Evolutionary conservation across 768 basidiomycete genomes (phyloP).

Genomic region (Cystobasidium onofrii): DNA sequence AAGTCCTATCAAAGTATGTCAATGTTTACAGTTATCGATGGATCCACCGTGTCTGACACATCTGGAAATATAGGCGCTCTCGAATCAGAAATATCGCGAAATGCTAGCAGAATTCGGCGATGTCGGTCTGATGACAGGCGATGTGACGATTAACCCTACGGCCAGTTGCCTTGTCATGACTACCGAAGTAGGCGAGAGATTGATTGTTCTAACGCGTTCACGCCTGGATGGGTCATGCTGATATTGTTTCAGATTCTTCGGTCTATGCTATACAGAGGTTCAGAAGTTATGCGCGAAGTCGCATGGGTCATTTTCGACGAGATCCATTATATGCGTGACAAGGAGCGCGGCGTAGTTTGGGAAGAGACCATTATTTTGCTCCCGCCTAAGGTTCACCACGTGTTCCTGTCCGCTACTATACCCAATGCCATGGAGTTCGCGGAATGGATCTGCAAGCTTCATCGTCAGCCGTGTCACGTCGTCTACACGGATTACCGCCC

Average conservation of each 20-base stretch:
- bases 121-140: constrained; percentile 98
- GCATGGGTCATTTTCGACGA: constrained; percentile 99
- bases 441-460: constrained; percentile 95
- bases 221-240: background rate
- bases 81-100: constrained; percentile 98
- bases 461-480: constrained; percentile 96
- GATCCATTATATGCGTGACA: constrained; percentile 99
- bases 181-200: constrained; percentile 66
- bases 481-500: constrained; percentile 99
- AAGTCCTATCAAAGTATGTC: constrained; percentile 91
- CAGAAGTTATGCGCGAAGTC: constrained; percentile 99
- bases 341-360: constrained; percentile 98
- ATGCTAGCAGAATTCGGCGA: constrained; percentile 95
- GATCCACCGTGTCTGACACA: background rate
- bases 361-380: constrained; percentile 97
- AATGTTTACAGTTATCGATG: no score
- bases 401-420: constrained; percentile 97
- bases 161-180: constrained; percentile 99
- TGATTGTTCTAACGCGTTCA: background rate
- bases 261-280: constrained; percentile 96
- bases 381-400: constrained; percentile 90
- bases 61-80: constrained; percentile 68
- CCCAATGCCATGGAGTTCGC: constrained; percentile 99
- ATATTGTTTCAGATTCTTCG: constrained; percentile 66
- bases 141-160: constrained; percentile 95